phyloP scores from a whole-genome alignment of 176 grass and related monocot genomes.

The Bonia amplexicaulis region DNA sequence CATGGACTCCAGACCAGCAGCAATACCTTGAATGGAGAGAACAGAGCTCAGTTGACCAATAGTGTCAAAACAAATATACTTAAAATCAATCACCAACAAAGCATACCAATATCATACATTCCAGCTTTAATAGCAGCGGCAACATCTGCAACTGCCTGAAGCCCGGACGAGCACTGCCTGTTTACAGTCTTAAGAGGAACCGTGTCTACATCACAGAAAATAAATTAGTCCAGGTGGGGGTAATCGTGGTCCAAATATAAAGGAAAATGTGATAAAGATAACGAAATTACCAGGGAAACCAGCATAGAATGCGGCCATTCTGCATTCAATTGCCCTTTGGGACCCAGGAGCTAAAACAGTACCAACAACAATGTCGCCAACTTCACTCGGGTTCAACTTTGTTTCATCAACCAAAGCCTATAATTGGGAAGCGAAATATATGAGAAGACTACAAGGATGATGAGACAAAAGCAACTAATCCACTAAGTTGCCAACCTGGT shows the following conservation, averaged over 20 bases:
- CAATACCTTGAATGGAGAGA: constrained; percentile 61
- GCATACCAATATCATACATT: constrained; percentile 75
- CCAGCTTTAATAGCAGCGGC: constrained; percentile 78
- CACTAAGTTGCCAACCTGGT: background rate
- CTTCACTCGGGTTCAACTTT: constrained; percentile 69
- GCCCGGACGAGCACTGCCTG: constrained; percentile 85
- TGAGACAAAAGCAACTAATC: background rate
- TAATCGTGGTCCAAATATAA: background rate
- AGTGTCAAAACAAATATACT: constrained; percentile 9
- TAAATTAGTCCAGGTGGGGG: constrained; percentile 1
- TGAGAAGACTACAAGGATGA: constrained; percentile 2
- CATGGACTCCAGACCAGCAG: constrained; percentile 89
- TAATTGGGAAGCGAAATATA: background rate
- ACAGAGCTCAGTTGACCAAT: constrained; percentile 17
- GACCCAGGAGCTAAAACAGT: constrained; percentile 91
- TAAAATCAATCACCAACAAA: background rate
- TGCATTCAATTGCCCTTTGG: constrained; percentile 85
- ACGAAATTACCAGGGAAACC: constrained; percentile 68
- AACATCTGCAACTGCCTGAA: constrained; percentile 92
- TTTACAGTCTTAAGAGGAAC: constrained; percentile 95
- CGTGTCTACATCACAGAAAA: constrained; percentile 52
- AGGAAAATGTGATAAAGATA: background rate
- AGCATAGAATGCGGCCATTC: constrained; percentile 84
- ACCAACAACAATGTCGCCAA: constrained; percentile 93
- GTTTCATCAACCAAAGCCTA: constrained; percentile 83